Conservation (phyloP, 2,329 filamentous ascomycete genomes). For the Massarina eburnea region DNA sequence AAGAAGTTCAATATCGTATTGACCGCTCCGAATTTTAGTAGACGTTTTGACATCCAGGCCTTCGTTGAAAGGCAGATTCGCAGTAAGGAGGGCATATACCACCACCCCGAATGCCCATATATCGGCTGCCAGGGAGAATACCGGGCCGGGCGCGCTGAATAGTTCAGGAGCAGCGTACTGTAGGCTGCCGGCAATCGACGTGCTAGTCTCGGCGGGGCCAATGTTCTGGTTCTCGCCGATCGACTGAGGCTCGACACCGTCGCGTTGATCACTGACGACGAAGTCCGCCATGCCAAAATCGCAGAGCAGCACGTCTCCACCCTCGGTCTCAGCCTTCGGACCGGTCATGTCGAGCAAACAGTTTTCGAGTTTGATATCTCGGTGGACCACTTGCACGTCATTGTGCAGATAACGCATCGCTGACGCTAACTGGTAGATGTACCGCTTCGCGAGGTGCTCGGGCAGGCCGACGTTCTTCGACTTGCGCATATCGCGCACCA, state of each 20-base stretch:
- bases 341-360: slow-evolving; percentile 62
- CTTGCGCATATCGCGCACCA: slow-evolving; percentile 57
- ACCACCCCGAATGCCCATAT: slow-evolving; percentile 70
- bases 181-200: slow-evolving; percentile 62
- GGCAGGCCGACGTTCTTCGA: slow-evolving; percentile 49
- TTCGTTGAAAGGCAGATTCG: slow-evolving; percentile 64
- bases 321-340: slow-evolving; percentile 49
- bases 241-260: slow-evolving; percentile 53
- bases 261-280: slow-evolving; percentile 58
- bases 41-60: slow-evolving; percentile 60
- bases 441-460: slow-evolving; percentile 57
- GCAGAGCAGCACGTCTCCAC: slow-evolving; percentile 63
- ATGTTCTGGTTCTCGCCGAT: slow-evolving; percentile 46
- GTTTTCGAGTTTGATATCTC: slow-evolving; percentile 71
- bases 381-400: slow-evolving; percentile 66
- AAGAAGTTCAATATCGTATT: slow-evolving; percentile 58
- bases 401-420: slow-evolving; percentile 68
- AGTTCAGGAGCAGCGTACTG: slow-evolving; percentile 57
- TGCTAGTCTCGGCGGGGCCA: slow-evolving; percentile 58
- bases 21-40: slow-evolving; percentile 60
- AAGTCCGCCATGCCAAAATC: slow-evolving; percentile 73
- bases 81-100: slow-evolving; percentile 62
- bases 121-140: slow-evolving; percentile 60
- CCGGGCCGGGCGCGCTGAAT: slow-evolving; percentile 41
- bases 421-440: slow-evolving; percentile 64